Base-by-base conservation (phyloP, 78 protist species). In the Dictyostelium purpureum region DNA sequence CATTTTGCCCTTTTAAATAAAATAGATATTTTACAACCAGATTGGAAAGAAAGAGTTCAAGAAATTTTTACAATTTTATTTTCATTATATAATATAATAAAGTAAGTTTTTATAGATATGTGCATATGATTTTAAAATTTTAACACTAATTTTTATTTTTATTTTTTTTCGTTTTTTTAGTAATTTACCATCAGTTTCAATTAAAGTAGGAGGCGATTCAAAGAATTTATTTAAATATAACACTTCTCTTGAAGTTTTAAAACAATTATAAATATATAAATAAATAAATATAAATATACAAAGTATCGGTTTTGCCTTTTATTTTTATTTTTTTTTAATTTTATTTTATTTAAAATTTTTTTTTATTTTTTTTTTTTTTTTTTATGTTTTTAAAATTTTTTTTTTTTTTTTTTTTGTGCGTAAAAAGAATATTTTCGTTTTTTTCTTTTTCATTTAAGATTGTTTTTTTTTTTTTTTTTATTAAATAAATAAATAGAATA, bases 11-110 rank as follows among this genome's bases (percentile, higher is more conserved):
- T 57, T 31, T 57, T 57, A 26, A 57, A 57, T 57, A 57, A 57
- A 57, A 57, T 57, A 11, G 67, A 57, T 28, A 57, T 57, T 57
- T 57, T 57, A 57, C 67, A 57, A 57, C 2, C 37, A n/a, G 67
- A 57, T 57, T 57, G 67, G 67, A 57, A 57, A 57, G 67, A 57
- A 26, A 57, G 26, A 28, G 67, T 57, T 28, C 67, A 57, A 57
- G 67, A 57, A 57, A 57, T 57, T 57, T 57, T 26, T 57, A 26
- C 67, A 24, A 57, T 57, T 28, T 57, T 57, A 57, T 57, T 57
- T 57, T 24, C 67, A 57, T 57, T 57, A 57, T 57, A 57, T 57
- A 57, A 31, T 26, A 57, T 57, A 26, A 57, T 57, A 57, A 57
- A 57, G 67, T 57, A 57, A 57, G 7, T 26, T 56, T 21, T 54